Base-by-base conservation (phyloP, 2,329 filamentous ascomycete genomes). In the Aureobasidium sp. region DNA sequence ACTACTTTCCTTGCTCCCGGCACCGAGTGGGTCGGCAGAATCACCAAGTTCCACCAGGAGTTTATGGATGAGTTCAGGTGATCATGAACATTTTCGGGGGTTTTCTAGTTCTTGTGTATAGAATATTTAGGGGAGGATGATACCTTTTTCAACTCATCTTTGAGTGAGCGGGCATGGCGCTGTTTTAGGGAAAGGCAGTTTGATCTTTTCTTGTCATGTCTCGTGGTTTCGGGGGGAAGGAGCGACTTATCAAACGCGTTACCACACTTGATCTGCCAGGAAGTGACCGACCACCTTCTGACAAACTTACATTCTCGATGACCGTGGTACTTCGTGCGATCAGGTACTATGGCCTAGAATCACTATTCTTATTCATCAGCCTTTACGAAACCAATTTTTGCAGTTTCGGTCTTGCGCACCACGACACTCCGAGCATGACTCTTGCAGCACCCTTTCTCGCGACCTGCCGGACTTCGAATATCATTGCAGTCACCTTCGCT, bases 1-100 rank as follows among this genome's bases (percentile, higher is more conserved):
- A 99, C 94, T 4, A 99, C 94, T 0, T 99, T 99, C 82, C 80
- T 99, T 44, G 93, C 94, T 0, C 94, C 94, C 0, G 94, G 94
- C 15, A 97, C 93, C 1, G 92, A 96, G 69, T 99, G 94, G 94
- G 87, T 95, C 7, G 86, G 87, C 55, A 83, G 87, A 67, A 91
- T 97, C 68, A 84, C 88, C 68, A 89, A 90, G 76, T 99, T 99
- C 79, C 94, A 99, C 79, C 79, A 86, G 76, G 86, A 89, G 65
- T 99, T 99, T 71, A 89, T 97, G 86, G 83, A 88, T 56, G 84
- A 96, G 82, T 97, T 83, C 67, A 79, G 78, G 17, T 57, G 29
- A 45, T 57, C 7, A 20, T 27, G 2, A 14, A 27, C 7, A 11
- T 15, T 17, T 9, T 31, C 9, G 25, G 14, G 3, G 25, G 15